Evolutionary conservation across 2,329 filamentous ascomycete genomes (phyloP).

Genomic region (Cyphellophora europaea): DNA sequence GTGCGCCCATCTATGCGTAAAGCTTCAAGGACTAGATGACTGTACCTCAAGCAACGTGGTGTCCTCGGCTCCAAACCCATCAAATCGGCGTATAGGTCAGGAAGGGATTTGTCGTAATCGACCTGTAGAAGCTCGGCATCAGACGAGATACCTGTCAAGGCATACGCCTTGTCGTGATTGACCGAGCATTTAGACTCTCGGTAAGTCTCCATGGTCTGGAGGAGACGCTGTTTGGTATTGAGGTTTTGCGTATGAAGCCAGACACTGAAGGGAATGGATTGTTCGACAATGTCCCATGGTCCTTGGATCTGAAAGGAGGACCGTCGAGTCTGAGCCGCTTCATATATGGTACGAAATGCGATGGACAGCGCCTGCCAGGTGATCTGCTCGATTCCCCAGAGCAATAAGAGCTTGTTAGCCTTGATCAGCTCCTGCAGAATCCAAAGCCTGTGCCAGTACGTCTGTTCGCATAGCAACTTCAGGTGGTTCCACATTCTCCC

Average conservation of each 20-base stretch:
- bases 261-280: not conserved
- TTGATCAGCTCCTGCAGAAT: not conserved
- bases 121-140: not conserved
- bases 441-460: not conserved
- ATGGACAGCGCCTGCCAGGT: not conserved
- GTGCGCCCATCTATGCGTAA: not conserved
- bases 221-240: not conserved
- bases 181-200: not conserved
- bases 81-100: not conserved
- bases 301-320: not conserved
- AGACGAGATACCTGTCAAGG: not conserved
- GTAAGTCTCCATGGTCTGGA: not conserved
- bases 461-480: not conserved
- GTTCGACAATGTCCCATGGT: not conserved
- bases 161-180: not conserved
- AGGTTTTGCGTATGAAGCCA: not conserved
- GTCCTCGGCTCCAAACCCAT: not conserved
- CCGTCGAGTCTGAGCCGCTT: not conserved
- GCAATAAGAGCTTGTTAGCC: not conserved
- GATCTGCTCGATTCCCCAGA: not conserved
- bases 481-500: not conserved
- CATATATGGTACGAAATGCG: not conserved
- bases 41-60: not conserved
- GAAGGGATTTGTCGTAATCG: not conserved
- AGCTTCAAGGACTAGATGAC: not conserved